A percentile compares a stretch with the other conserved stretches of the same genome.
These are phyloP conservation scores for Lactarius akahatsu DNA, from an alignment of 768 basidiomycete species.

Conservation along the genomic window DNA sequence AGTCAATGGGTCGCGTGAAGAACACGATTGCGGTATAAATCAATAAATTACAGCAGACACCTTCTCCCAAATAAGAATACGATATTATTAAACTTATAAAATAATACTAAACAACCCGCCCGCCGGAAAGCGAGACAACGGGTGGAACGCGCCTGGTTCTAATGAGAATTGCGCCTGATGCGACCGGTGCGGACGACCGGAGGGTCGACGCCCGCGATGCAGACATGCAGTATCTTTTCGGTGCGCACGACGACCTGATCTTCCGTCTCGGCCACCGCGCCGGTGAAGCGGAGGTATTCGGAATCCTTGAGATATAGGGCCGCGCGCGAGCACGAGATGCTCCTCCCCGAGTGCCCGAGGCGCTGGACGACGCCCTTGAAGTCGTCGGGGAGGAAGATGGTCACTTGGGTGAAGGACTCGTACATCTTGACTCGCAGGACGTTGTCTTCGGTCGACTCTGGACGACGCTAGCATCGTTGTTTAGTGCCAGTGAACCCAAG, in stretches of 20 bases:
- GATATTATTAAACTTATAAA: conserved; percentile 2
- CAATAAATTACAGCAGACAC: neutral
- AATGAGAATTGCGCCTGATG: neutral
- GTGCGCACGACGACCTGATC: conserved; percentile 20
- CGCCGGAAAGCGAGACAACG: neutral
- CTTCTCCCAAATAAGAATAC: neutral
- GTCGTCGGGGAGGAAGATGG: conserved; percentile 17
- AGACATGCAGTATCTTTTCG: conserved; percentile 21
- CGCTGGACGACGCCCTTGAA: conserved; percentile 24
- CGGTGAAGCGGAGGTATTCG: conserved; percentile 16
- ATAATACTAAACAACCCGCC: neutral
- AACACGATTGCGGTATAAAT: neutral
- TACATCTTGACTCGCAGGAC: conserved; percentile 19
- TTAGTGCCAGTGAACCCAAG: neutral
- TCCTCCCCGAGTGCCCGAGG: conserved; percentile 22
- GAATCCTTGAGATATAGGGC: conserved; percentile 17
- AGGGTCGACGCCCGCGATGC: conserved; percentile 11
- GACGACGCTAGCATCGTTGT: neutral
- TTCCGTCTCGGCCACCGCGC: conserved; percentile 3
- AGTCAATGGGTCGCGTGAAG: neutral
- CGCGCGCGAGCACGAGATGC: conserved; percentile 19
- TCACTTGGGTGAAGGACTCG: conserved; percentile 15
- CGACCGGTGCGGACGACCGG: conserved; percentile 3
- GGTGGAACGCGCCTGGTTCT: neutral
- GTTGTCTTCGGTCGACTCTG: neutral